Evolutionary conservation across 371 early-diverging fungal species (phyloP), one percentile per base, ranked within the genome.

Genomic region (Haplosporangium sp.): DNA sequence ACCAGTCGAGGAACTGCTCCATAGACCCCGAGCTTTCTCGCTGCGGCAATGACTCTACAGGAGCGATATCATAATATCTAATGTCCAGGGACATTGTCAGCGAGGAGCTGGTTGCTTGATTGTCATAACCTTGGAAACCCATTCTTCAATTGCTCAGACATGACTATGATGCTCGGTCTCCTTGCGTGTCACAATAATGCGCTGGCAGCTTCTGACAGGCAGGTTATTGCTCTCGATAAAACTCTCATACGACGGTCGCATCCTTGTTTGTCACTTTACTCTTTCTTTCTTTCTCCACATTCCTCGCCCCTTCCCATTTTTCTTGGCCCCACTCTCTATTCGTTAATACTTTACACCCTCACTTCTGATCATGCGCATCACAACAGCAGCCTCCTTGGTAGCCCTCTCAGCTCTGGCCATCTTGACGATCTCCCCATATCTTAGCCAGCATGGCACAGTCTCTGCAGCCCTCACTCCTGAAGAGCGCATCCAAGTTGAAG

Each of bases 161-260:
- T n/a, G 5, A 46, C 16, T 4, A 46, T 14, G 20, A 40, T 18
- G 42, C 10, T 21, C 45, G 18, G 45, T 45, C 1, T 45, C 6
- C 16, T 45, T 46, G 46, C 4, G 10, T n/a, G 46, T 46, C 46
- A n/a, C 46, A 46, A 12, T 14, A 46, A 71, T 71, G 71, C 65
- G 71, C 55, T 71, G 71, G 71, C 71, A 71, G 3, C 38, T 55
- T 60, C 37, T 43, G 60, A 71, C 65, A 60, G 71, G 71, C 50
- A 18, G 20, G 14, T 18, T 50, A 14, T 16, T 13, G 13, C 50
- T 50, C 50, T 50, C 18, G 50, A n/a, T 50, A 0, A 50, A 16
- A 14, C 50, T 18, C 10, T 14, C 50, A 16, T 50, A 18, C 50
- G 20, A 50, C 50, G 18, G 50, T 21, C 46, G 20, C 46, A 45